phyloP scores from a whole-genome alignment of 2,329 filamentous ascomycete species.

The Davidsoniella eucalypti region DNA sequence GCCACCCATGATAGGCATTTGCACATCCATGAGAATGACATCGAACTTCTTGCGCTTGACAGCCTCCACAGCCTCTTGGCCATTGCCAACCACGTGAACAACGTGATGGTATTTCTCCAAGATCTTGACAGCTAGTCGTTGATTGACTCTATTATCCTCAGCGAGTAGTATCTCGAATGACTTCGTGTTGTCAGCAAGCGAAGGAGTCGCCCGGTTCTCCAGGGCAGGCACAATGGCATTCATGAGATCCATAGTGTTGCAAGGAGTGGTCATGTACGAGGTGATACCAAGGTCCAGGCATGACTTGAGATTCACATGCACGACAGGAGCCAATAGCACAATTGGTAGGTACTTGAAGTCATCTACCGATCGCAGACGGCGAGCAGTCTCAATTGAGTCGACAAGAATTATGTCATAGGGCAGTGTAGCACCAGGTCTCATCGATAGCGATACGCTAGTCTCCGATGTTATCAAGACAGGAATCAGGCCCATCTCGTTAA shows the following conservation, averaged over 20 bases:
- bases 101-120: constrained; percentile 91
- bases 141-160: constrained; percentile 95
- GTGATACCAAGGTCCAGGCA: constrained; percentile 90
- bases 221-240: constrained; percentile 93
- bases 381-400: constrained; percentile 82
- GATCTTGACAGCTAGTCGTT: constrained; percentile 89
- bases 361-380: constrained; percentile 68
- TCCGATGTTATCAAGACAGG: constrained; percentile 74
- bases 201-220: constrained; percentile 81
- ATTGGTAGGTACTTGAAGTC: constrained; percentile 98
- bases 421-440: constrained; percentile 38
- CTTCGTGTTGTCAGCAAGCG: constrained; percentile 81
- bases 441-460: constrained; percentile 43
- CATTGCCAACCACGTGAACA: constrained; percentile 87
- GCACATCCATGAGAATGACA: constrained; percentile 96
- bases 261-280: constrained; percentile 98
- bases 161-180: constrained; percentile 91
- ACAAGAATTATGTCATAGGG: constrained; percentile 92
- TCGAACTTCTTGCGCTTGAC: constrained; percentile 87
- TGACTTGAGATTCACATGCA: constrained; percentile 83
- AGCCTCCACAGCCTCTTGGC: constrained; percentile 81
- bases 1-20: constrained; percentile 99
- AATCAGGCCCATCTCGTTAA: constrained; percentile 61
- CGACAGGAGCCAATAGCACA: constrained; percentile 73
- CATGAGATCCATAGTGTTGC: constrained; percentile 80